These are phyloP conservation scores for Canavalia gladiata DNA, from an alignment of 306 rosid species.

Conservation along the genomic window DNA sequence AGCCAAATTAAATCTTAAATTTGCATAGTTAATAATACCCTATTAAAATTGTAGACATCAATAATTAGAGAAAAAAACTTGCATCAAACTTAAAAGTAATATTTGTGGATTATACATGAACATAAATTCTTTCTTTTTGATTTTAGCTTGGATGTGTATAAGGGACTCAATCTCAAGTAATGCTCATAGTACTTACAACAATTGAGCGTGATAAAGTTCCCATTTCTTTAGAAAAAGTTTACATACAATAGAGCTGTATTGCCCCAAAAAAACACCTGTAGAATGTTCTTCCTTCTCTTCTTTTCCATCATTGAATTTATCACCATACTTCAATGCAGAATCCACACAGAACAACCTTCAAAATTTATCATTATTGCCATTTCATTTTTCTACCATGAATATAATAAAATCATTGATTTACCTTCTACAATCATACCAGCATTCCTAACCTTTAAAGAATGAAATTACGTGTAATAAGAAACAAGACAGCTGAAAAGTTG, in stretches of 20 bases:
- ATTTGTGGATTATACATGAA: not conserved
- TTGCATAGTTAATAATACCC: not conserved
- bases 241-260: not conserved
- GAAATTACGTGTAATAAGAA: not conserved
- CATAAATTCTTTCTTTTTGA: not conserved
- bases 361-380: not conserved
- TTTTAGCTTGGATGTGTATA: too few relatives aligned
- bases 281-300: not conserved
- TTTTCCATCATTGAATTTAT: constrained; percentile 19
- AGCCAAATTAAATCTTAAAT: constrained; percentile 20
- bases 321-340: constrained; percentile 21
- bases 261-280: not conserved
- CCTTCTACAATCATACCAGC: not conserved
- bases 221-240: not conserved
- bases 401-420: not conserved
- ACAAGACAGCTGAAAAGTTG: not conserved
- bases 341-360: not conserved
- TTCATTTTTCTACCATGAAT: not conserved
- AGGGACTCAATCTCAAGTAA: not conserved
- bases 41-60: not conserved
- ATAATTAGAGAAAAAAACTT: not conserved
- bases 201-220: not conserved
- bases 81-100: not conserved
- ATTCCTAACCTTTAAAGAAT: not conserved
- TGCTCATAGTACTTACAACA: not conserved